Evolutionary conservation across 2,329 filamentous ascomycete genomes (phyloP).

Genomic region (Fusarium redolens): DNA sequence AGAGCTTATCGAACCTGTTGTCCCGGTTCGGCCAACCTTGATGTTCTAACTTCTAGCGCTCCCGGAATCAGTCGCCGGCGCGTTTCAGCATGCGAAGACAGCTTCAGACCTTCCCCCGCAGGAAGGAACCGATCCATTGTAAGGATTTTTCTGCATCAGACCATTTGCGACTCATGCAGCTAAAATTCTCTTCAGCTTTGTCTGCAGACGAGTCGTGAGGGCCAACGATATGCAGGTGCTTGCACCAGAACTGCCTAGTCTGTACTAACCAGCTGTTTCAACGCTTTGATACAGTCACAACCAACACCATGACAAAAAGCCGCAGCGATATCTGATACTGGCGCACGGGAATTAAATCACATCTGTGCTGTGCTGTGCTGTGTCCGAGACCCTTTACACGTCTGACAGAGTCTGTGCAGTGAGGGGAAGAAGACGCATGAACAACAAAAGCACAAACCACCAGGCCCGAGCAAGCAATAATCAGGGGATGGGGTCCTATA

Average conservation of each 20-base stretch:
- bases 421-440: neutral
- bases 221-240: neutral
- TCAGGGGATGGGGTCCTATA: neutral
- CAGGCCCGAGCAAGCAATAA: conserved; percentile 17
- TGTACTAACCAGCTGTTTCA: neutral
- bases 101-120: neutral
- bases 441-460: neutral
- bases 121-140: neutral
- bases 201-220: conserved; percentile 12
- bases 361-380: neutral
- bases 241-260: neutral
- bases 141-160: neutral
- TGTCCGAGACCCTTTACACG: neutral
- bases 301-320: neutral
- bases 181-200: conserved; percentile 12
- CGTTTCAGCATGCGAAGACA: conserved; percentile 15
- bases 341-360: neutral
- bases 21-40: neutral
- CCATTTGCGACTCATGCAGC: conserved; percentile 20
- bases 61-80: neutral
- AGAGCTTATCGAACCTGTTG: neutral
- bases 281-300: conserved; percentile 6
- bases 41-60: conserved; percentile 22
- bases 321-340: conserved; percentile 2
- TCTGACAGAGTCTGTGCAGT: conserved; percentile 22